Evolutionary conservation across 768 basidiomycete genomes (phyloP).

Genomic region (Pisolithus albus): DNA sequence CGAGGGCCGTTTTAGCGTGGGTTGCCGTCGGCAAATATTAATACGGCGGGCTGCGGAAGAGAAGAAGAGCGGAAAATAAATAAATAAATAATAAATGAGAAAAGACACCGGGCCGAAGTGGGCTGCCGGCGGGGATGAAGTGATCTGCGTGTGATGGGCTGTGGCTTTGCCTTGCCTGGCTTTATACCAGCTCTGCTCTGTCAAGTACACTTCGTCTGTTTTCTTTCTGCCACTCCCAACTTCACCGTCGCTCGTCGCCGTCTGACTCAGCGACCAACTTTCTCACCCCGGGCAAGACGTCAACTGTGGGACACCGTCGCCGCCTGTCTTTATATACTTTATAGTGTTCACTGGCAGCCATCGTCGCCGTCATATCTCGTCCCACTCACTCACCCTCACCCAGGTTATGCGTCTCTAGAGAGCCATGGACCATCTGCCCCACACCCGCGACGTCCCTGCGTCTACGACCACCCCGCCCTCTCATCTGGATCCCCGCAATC

Average conservation of each 20-base stretch:
- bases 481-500: constrained; percentile 11
- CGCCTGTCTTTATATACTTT: too few species aligned
- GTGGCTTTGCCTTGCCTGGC: constrained; percentile 5
- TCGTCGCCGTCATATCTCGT: too few species aligned
- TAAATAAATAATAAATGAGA: not conserved
- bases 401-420: not conserved
- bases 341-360: too few species aligned
- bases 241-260: constrained; percentile 12
- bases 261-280: too few species aligned
- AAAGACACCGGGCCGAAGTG: constrained; percentile 30
- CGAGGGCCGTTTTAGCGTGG: not conserved
- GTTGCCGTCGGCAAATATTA: constrained; percentile 22
- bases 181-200: too few species aligned
- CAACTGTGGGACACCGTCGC: too few species aligned
- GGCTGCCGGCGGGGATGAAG: constrained; percentile 18
- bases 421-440: constrained; percentile 34
- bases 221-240: too few species aligned
- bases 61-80: too few species aligned
- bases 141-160: constrained; percentile 20
- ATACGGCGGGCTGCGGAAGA: not conserved
- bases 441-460: constrained; percentile 14
- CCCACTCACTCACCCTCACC: constrained; percentile 15
- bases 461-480: constrained; percentile 11
- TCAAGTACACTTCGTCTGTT: too few species aligned
- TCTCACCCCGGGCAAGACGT: too few species aligned